These are phyloP conservation scores for Aquilaria yunnanensis DNA, from an alignment of 345 rosid species.

Conservation along the genomic window DNA sequence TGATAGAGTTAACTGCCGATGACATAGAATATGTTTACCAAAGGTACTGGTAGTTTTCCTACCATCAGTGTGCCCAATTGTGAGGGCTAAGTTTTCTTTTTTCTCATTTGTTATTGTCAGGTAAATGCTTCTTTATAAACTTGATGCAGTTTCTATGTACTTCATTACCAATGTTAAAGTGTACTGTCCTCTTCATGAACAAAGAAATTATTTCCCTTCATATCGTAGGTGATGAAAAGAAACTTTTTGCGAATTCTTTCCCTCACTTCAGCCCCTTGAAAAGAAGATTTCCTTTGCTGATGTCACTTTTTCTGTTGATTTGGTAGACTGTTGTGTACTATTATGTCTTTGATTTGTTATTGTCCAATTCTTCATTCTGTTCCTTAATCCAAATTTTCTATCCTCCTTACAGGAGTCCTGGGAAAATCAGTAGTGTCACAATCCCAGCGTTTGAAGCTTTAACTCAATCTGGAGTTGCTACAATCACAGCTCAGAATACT, in stretches of 20 bases:
- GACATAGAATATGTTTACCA: constrained; percentile 92
- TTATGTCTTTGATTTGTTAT: constrained; percentile 7
- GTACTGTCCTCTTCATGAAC: too few relatives aligned
- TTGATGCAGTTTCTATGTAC: too few relatives aligned
- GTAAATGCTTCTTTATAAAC: too few relatives aligned
- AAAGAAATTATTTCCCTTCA: too few relatives aligned
- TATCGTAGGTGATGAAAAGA: too few relatives aligned
- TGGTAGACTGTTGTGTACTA: too few relatives aligned
- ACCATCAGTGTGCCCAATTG: not conserved
- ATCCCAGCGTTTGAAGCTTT: constrained; percentile 89
- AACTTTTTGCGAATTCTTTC: too few relatives aligned
- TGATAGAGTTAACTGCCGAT: constrained; percentile 85
- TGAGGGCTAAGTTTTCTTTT: not conserved
- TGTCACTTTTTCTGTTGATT: too few relatives aligned
- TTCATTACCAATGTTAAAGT: too few relatives aligned
- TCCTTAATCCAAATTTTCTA: not conserved
- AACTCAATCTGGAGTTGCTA: constrained; percentile 77
- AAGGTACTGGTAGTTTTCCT: constrained; percentile 31
- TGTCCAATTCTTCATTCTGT: not conserved
- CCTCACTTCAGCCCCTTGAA: too few relatives aligned
- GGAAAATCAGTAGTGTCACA: constrained; percentile 58
- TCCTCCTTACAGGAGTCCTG: constrained; percentile 67
- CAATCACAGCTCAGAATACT: constrained; percentile 56
- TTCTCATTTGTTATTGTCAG: not conserved
- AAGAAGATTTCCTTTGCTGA: too few relatives aligned